Evolutionary conservation across 208 protist genomes (phyloP), one percentile per base, ranked within the genome.

Genomic region (Porcisia deanei): DNA sequence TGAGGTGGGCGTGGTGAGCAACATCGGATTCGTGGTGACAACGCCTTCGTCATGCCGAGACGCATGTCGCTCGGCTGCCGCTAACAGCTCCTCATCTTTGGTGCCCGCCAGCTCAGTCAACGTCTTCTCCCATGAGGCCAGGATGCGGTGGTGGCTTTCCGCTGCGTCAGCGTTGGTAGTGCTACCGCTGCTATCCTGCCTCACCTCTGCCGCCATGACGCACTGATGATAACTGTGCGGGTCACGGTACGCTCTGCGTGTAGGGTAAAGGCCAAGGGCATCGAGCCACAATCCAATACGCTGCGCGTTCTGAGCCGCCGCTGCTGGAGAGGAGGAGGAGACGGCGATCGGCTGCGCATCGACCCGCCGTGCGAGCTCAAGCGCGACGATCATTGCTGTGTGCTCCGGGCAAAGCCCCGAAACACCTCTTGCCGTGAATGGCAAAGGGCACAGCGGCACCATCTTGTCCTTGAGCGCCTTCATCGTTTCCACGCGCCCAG

Each of bases 341-440:
- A 73, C 72, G 16, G 76, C 79, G 52, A 90, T 80, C 12, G 85
- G 81, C 66, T 88, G 66, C 52, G 75, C 74, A 69, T 95, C 91
- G 52, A 93, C 79, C 4, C 77, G 85, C 22, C 91, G 83, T 16
- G 87, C 88, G 16, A 95, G 79, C 71, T 91, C 87, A n/a, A 95
- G 66, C 14, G 85, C 83, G 39, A 93, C 91, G 67, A 93, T 67
- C 85, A 91, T 89, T 45, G 91, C 91, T n/a, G 88, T 92, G 80
- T 93, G 88, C 71, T 95, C 91, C 12, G 91, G 91, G 3, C 84
- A 88, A 8, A 94, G 61, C 18, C 83, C 87, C 5, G 70, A 76
- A 1, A 76, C 79, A 37, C 80, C 79, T 16, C 53, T 49, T 9
- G 64, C 52, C 53, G 71, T 53, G 59, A 58, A 71, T 10, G 79